phyloP scores from a whole-genome alignment of 306 rosid genomes.

The Quercus robur region DNA sequence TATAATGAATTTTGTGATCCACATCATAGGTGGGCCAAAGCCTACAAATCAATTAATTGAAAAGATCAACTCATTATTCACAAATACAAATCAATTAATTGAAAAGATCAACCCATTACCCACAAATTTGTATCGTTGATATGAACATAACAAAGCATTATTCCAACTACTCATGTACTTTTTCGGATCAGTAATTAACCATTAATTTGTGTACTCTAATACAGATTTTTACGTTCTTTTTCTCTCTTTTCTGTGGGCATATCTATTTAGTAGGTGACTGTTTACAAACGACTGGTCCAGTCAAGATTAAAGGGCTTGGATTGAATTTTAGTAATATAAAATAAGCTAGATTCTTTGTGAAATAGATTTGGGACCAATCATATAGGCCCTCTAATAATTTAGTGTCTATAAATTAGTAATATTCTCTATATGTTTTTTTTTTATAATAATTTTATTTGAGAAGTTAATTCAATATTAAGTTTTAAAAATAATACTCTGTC shows the following conservation, averaged over 20 bases:
- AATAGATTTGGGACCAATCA: neutral
- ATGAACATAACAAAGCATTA: conserved; percentile 11
- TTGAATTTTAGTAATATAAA: neutral
- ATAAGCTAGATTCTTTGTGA: neutral
- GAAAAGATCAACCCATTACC: conserved; percentile 10
- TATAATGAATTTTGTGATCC: too few species aligned
- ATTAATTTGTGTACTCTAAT: neutral
- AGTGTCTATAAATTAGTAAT: neutral
- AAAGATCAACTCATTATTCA: conserved; percentile 8
- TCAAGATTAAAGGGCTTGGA: neutral
- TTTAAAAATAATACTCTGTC: too few species aligned
- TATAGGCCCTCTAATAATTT: neutral
- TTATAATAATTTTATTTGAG: neutral
- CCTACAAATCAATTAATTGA: conserved; percentile 18
- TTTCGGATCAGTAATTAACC: conserved; percentile 1
- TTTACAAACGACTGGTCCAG: neutral
- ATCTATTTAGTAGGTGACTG: neutral
- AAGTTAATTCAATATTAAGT: too few species aligned
- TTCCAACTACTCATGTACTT: conserved; percentile 17
- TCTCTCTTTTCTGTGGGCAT: neutral
- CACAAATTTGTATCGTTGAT: neutral
- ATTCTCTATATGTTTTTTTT: neutral
- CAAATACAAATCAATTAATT: conserved; percentile 12
- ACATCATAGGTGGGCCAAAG: conserved; percentile 15
- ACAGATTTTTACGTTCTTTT: neutral